Conservation (phyloP, 208 protist species). For the Tritrichomonas foetus region DNA sequence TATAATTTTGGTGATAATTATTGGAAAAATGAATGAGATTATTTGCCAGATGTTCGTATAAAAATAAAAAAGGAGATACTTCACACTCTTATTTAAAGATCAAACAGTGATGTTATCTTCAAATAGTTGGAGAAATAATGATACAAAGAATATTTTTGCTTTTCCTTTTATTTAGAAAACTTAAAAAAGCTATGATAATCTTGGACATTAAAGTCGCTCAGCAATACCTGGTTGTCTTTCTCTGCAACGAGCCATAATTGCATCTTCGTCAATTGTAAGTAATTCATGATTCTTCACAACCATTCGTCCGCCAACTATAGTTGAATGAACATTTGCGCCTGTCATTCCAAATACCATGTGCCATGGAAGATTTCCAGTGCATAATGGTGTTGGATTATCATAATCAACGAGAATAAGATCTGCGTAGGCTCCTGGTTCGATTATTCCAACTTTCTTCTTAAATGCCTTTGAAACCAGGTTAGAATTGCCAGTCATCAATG, state of each 20-base stretch:
- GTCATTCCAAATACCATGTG: slow-evolving; percentile 6
- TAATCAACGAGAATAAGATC: slow-evolving; percentile 39
- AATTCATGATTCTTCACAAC: background rate
- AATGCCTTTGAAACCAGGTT: background rate
- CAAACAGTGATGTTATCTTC: too few species aligned
- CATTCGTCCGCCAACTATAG: background rate
- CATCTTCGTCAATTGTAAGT: background rate
- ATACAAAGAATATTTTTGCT: too few species aligned
- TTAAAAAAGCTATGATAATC: too few species aligned
- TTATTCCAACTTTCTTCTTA: slow-evolving; percentile 3
- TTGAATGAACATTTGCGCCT: background rate
- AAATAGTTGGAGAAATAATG: too few species aligned
- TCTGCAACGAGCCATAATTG: background rate
- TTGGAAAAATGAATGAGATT: too few species aligned
- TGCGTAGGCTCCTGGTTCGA: slow-evolving; percentile 6
- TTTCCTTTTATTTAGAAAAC: too few species aligned
- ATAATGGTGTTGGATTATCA: background rate
- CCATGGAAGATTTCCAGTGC: background rate
- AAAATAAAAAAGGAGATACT: too few species aligned
- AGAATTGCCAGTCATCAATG: background rate
- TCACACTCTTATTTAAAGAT: too few species aligned
- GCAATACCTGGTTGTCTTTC: background rate
- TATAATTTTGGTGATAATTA: too few species aligned
- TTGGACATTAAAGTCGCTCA: slow-evolving; percentile 23
- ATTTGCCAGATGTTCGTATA: too few species aligned